Evolutionary conservation across 2,329 filamentous ascomycete species (phyloP).

Genomic region (Ceratocystis ficicola): DNA sequence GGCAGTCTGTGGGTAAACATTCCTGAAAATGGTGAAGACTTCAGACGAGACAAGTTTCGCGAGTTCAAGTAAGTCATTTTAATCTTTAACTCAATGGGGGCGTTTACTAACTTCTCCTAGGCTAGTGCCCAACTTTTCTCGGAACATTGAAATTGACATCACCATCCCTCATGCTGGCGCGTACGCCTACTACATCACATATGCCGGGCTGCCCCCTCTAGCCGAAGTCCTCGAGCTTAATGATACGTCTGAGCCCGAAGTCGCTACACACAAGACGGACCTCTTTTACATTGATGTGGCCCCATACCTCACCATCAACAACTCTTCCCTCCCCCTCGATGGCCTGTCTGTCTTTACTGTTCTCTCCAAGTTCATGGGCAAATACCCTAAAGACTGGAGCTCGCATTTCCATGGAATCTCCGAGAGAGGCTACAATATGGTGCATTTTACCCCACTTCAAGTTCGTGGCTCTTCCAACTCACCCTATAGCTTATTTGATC

Average conservation of each 20-base stretch:
- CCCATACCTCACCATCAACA: slow-evolving; percentile 63
- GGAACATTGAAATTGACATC: slow-evolving; percentile 78
- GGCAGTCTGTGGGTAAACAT: slow-evolving; percentile 97
- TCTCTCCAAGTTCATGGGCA: slow-evolving; percentile 96
- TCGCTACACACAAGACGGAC: slow-evolving; percentile 48
- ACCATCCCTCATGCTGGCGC: slow-evolving; percentile 73
- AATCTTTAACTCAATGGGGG: background rate
- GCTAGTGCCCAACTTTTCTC: slow-evolving; percentile 83
- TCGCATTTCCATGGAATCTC: slow-evolving; percentile 79
- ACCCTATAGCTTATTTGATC: slow-evolving; percentile 92
- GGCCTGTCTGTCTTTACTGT: slow-evolving; percentile 85
- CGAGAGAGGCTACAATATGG: slow-evolving; percentile 92
- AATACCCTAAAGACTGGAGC: slow-evolving; percentile 82
- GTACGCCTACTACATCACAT: slow-evolving; percentile 90
- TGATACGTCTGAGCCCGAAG: slow-evolving; percentile 27
- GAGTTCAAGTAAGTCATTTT: slow-evolving; percentile 65
- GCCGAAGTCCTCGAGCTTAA: slow-evolving; percentile 36
- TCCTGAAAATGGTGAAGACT: slow-evolving; percentile 61
- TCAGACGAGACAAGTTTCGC: slow-evolving; percentile 66
- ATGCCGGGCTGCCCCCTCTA: slow-evolving; percentile 72
- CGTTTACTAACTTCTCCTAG: slow-evolving; percentile 34
- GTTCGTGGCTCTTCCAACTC: slow-evolving; percentile 83
- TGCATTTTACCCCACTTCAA: slow-evolving; percentile 94
- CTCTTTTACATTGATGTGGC: slow-evolving; percentile 90
- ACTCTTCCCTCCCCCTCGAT: slow-evolving; percentile 63